phyloP scores from a whole-genome alignment of 2,329 filamentous ascomycete genomes.

The Nemania sp. region DNA sequence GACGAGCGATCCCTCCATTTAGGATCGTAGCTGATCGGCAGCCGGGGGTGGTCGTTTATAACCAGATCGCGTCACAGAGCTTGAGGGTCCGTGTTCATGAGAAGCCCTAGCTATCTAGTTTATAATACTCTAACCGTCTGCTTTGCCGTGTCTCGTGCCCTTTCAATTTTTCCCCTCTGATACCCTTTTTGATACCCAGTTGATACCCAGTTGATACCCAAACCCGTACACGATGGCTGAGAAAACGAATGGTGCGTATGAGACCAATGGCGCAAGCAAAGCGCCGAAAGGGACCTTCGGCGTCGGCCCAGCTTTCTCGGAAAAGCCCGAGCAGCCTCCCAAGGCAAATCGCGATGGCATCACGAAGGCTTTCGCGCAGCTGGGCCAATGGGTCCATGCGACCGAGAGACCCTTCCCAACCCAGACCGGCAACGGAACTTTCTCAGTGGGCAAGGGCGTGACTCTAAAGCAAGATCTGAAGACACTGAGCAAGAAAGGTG shows the following conservation, averaged over 20 bases:
- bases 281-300: constrained; percentile 17
- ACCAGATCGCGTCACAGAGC: background rate
- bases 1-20: constrained; percentile 7
- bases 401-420: constrained; percentile 65
- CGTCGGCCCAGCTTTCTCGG: constrained; percentile 26
- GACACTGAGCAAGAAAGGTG: constrained; percentile 52
- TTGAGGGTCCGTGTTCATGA: background rate
- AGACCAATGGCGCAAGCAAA: constrained; percentile 25
- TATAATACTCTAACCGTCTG: too few species aligned
- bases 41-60: constrained; percentile 17
- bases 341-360: constrained; percentile 42
- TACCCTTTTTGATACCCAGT: too few species aligned
- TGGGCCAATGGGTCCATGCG: constrained; percentile 46
- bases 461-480: constrained; percentile 61
- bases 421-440: constrained; percentile 65
- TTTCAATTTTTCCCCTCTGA: constrained; percentile 14
- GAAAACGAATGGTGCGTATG: constrained; percentile 20
- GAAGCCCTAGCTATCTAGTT: background rate
- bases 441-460: constrained; percentile 52
- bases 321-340: constrained; percentile 26
- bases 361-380: constrained; percentile 39
- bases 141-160: background rate
- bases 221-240: constrained; percentile 22
- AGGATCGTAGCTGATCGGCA: constrained; percentile 4
- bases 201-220: too few species aligned